These are phyloP conservation scores for Hymenoscyphus albidus DNA, from an alignment of 2,329 filamentous ascomycete species.

Conservation along the genomic window DNA sequence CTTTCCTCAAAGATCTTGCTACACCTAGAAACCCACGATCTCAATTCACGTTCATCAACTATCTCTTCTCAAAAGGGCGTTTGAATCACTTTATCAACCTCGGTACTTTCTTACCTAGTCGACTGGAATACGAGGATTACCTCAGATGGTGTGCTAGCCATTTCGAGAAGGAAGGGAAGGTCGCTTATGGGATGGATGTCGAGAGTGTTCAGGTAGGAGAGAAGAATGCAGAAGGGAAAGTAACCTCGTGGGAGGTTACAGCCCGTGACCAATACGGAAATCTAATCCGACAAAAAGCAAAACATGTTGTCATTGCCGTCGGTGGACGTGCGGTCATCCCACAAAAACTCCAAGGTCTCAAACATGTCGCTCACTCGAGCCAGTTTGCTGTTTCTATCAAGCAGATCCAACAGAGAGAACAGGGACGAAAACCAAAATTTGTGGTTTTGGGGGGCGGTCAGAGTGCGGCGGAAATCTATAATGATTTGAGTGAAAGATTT, in stretches of 20 bases:
- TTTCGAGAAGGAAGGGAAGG: slow-evolving; percentile 56
- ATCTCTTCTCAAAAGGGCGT: slow-evolving; percentile 76
- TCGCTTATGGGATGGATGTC: slow-evolving; percentile 75
- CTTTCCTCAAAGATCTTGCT: slow-evolving; percentile 93
- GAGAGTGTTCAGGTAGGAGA: slow-evolving; percentile 44
- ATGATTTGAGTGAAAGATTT: slow-evolving; percentile 77
- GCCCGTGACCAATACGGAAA: slow-evolving; percentile 37
- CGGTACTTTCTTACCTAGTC: slow-evolving; percentile 79
- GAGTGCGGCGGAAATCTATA: slow-evolving; percentile 92
- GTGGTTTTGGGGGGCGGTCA: slow-evolving; percentile 88
- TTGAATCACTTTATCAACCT: slow-evolving; percentile 89
- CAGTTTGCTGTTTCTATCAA: slow-evolving; percentile 68
- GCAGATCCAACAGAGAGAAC: slow-evolving; percentile 44
- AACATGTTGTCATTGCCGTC: slow-evolving; percentile 59
- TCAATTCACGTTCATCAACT: slow-evolving; percentile 94
- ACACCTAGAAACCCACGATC: slow-evolving; percentile 83
- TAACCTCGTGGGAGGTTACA: slow-evolving; percentile 33
- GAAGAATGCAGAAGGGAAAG: slow-evolving; percentile 25
- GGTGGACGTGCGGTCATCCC: slow-evolving; percentile 68
- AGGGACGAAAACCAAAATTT: slow-evolving; percentile 42
- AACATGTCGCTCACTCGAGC: slow-evolving; percentile 81
- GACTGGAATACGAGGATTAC: slow-evolving; percentile 92
- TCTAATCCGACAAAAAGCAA: slow-evolving; percentile 38
- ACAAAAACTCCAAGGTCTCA: slow-evolving; percentile 63
- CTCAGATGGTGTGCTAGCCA: slow-evolving; percentile 84